Conservation (phyloP, 768 basidiomycete genomes). For the Boletus rufocinnamomeus region DNA sequence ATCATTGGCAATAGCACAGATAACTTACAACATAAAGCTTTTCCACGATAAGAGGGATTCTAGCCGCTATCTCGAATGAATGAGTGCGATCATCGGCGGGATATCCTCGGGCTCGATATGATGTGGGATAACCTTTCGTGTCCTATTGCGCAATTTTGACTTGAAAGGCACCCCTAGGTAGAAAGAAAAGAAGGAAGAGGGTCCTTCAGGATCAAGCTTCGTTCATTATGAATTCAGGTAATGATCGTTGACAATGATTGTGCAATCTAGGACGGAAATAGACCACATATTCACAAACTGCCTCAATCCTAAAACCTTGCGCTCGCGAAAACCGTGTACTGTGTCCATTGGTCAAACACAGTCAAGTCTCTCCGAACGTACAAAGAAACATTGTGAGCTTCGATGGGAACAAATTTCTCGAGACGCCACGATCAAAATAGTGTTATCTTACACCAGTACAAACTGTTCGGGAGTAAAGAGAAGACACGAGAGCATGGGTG, state of each 20-base stretch:
- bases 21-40: not conserved
- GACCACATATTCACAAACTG: not conserved
- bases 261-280: not conserved
- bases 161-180: not conserved
- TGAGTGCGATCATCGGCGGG: no score
- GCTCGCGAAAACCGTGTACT: not conserved
- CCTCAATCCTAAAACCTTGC: not conserved
- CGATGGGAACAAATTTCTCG: not conserved
- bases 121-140: not conserved
- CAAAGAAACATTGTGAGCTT: not conserved
- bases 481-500: not conserved
- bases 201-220: not conserved
- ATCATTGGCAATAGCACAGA: not conserved
- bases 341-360: not conserved
- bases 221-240: no score
- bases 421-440: not conserved
- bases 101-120: not conserved
- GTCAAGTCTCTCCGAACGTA: not conserved
- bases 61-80: not conserved
- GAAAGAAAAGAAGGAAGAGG: not conserved
- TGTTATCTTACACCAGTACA: not conserved
- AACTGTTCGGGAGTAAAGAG: not conserved
- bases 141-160: not conserved
- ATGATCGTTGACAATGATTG: no score
- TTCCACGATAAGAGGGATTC: not conserved